These are phyloP conservation scores for Saraca asoca DNA, from an alignment of 331 rosid genomes.

Conservation along the genomic window DNA sequence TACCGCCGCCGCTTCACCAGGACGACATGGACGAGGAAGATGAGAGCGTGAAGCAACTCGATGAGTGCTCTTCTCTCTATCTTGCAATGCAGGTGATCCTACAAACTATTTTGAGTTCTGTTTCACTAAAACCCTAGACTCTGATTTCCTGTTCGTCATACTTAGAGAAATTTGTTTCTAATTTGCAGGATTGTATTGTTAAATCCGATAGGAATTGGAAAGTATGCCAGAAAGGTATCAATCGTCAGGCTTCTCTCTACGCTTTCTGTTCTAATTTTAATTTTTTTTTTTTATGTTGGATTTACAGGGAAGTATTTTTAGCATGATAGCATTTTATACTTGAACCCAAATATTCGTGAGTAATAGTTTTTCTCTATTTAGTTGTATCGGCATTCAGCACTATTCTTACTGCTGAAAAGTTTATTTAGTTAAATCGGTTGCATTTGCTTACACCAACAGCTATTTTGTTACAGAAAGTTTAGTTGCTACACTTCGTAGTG, in stretches of 20 bases:
- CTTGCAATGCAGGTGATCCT: conserved; percentile 46
- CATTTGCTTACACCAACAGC: no score
- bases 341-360: no score
- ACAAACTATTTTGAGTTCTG: neutral
- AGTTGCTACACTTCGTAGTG: no score
- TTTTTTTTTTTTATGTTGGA: neutral
- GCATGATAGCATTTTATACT: no score
- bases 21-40: conserved; percentile 47
- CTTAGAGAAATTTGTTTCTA: neutral
- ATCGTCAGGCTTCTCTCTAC: no score
- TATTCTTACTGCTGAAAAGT: no score
- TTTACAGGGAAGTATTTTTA: neutral
- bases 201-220: conserved; percentile 52
- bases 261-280: neutral
- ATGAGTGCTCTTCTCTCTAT: conserved; percentile 48
- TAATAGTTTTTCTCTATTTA: no score
- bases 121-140: conserved; percentile 36
- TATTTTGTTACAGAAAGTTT: no score
- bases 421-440: no score
- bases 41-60: conserved; percentile 52
- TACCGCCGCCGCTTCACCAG: conserved; percentile 28
- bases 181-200: conserved; percentile 49
- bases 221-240: conserved; percentile 45
- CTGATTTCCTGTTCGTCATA: neutral
- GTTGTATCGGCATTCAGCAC: no score